Percentiles rank a stretch among this genome's conserved stretches.
Conservation (phyloP, 352 stramenopile genomes). For the Phytophthora litchii region DNA sequence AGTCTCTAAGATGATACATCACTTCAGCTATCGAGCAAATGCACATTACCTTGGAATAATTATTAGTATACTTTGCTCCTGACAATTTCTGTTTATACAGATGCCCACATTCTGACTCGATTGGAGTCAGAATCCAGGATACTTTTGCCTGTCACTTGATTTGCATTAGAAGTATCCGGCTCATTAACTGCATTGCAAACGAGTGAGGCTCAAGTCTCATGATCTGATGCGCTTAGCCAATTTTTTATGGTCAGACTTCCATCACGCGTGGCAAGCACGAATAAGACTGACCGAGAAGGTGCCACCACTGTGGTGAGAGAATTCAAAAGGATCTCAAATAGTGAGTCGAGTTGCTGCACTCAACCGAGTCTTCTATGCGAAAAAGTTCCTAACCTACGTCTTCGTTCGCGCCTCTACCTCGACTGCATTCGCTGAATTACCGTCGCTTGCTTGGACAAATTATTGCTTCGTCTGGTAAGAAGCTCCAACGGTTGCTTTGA, state of each 20-base stretch:
- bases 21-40: constrained; percentile 16
- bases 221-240: constrained; percentile 8
- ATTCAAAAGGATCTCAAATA: constrained; percentile 17
- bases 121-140: constrained; percentile 23
- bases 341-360: constrained; percentile 23
- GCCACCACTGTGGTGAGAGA: constrained; percentile 31
- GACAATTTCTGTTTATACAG: not conserved
- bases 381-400: not conserved
- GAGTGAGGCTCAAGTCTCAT: constrained; percentile 15
- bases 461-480: not conserved
- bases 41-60: not conserved
- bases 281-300: constrained; percentile 22
- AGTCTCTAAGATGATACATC: constrained; percentile 1
- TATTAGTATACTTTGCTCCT: not conserved
- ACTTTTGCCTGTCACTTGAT: constrained; percentile 16
- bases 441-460: constrained; percentile 12
- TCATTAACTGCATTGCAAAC: not conserved
- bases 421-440: constrained; percentile 36
- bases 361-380: constrained; percentile 7
- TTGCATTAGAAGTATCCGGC: not conserved
- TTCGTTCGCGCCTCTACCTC: constrained; percentile 3
- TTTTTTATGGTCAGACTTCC: constrained; percentile 11
- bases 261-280: constrained; percentile 25
- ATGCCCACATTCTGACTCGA: constrained; percentile 14
- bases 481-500: not conserved